Evolutionary conservation across 2,329 filamentous ascomycete genomes (phyloP).

Genomic region (Cladosporium sphaerospermum): DNA sequence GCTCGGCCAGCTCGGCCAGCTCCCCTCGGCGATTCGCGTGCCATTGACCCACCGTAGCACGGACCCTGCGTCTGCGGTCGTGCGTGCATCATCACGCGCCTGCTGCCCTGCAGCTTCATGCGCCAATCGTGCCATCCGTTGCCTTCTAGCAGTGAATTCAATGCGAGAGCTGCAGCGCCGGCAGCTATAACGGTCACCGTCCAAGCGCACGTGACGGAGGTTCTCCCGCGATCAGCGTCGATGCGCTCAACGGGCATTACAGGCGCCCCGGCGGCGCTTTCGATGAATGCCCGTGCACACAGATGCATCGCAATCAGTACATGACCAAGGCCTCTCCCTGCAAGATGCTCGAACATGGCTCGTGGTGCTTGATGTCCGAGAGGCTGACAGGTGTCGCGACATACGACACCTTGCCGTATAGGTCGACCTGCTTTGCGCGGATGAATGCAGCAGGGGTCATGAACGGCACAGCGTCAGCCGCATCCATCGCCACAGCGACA

Average conservation of each 20-base stretch:
- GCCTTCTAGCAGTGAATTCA: no score
- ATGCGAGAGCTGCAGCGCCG: no score
- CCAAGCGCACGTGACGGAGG: no score
- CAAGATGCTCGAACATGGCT: background rate
- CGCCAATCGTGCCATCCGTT: no score
- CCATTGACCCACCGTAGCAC: constrained; percentile 4
- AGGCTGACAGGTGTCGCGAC: background rate
- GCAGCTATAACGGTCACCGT: no score
- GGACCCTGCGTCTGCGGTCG: constrained; percentile 4
- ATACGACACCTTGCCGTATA: background rate
- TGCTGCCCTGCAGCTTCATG: constrained; percentile 1
- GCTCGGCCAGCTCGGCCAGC: background rate
- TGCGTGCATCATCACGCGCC: constrained; percentile 4
- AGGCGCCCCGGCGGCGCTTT: no score
- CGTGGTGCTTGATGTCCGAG: background rate
- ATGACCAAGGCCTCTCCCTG: no score
- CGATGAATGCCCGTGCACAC: no score
- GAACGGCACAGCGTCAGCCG: background rate
- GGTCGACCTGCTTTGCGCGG: background rate
- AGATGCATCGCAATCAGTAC: no score
- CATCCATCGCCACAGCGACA: background rate
- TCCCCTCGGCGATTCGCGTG: background rate
- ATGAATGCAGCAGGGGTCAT: background rate
- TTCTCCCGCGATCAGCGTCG: no score
- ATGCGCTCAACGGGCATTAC: no score